Conservation (phyloP, 2,329 filamentous ascomycete genomes). For the Paraconiothyrium brasiliense region DNA sequence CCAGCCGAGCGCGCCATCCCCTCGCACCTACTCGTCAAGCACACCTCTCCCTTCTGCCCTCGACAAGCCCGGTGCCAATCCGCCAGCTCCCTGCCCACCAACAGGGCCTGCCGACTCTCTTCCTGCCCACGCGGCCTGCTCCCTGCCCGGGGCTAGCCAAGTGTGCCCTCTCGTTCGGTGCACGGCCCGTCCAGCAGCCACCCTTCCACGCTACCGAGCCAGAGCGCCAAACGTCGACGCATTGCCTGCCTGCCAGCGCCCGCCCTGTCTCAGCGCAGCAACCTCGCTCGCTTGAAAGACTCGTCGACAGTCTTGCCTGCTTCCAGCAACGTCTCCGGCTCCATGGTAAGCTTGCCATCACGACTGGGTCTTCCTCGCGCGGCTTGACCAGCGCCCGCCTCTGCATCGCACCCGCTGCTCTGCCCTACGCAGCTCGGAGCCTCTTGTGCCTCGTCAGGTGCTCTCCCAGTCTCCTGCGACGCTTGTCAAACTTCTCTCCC, state of each 20-base stretch:
- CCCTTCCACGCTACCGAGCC: slow-evolving; percentile 11
- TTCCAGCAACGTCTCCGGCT: slow-evolving; percentile 48
- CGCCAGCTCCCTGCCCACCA: not conserved
- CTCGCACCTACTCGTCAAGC: not conserved
- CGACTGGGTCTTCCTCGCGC: slow-evolving; percentile 45
- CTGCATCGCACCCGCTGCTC: slow-evolving; percentile 31
- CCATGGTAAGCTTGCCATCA: slow-evolving; percentile 49
- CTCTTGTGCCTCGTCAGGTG: slow-evolving; percentile 19
- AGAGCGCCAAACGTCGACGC: slow-evolving; percentile 43
- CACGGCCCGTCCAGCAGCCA: slow-evolving; percentile 36
- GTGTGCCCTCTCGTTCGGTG: slow-evolving; percentile 22
- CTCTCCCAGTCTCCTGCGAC: slow-evolving; percentile 37
- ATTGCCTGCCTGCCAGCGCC: slow-evolving; percentile 37
- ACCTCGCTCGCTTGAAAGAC: slow-evolving; percentile 26
- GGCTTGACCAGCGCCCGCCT: slow-evolving; percentile 44
- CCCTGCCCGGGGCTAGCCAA: slow-evolving; percentile 22
- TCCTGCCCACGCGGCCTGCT: slow-evolving; percentile 22
- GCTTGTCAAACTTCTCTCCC: slow-evolving; percentile 46
- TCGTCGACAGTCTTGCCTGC: slow-evolving; percentile 42
- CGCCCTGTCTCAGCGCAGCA: slow-evolving; percentile 18
- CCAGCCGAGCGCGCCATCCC: slow-evolving; percentile 3
- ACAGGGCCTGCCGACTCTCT: not conserved
- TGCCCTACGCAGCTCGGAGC: slow-evolving; percentile 33
- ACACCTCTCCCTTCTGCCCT: not conserved
- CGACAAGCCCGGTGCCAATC: no score